Conservation (phyloP, 495 filamentous ascomycete species). For the Diplogelasinospora grovesii region DNA sequence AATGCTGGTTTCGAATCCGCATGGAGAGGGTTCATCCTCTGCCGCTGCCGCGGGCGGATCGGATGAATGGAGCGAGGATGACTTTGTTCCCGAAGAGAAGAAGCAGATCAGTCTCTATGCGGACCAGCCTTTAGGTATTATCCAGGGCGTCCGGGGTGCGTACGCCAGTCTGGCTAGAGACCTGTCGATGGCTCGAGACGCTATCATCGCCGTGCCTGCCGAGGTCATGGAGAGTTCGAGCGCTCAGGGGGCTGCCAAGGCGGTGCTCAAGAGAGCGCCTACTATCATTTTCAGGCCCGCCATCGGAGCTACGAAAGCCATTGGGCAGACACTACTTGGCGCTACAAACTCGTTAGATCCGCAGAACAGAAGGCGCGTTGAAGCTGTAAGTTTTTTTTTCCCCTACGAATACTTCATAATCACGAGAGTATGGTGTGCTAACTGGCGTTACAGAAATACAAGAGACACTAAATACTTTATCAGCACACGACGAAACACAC, state of each 20-base stretch:
- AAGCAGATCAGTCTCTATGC: conserved; percentile 85
- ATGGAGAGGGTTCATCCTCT: conserved; percentile 19
- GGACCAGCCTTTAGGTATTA: conserved; percentile 80
- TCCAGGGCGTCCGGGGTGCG: conserved; percentile 77
- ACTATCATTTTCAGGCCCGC: conserved; percentile 86
- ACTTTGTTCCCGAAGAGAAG: conserved; percentile 50
- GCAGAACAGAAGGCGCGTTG: conserved; percentile 70
- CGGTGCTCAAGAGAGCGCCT: conserved; percentile 74
- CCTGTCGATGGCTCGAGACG: conserved; percentile 74
- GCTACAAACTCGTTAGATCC: conserved; percentile 92
- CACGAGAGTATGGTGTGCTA: background rate
- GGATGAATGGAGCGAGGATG: conserved; percentile 58
- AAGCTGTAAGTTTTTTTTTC: conserved; percentile 61
- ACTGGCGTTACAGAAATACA: conserved; percentile 18
- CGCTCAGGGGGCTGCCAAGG: conserved; percentile 74
- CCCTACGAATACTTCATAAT: too few species aligned
- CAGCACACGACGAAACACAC: too few species aligned
- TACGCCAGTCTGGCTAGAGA: conserved; percentile 79
- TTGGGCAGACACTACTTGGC: conserved; percentile 82
- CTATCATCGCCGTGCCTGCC: conserved; percentile 87
- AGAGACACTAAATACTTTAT: conserved; percentile 15
- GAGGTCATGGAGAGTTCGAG: conserved; percentile 83
- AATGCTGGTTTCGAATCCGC: conserved; percentile 50
- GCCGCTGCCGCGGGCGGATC: conserved; percentile 13
- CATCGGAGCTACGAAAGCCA: conserved; percentile 83